A percentile compares a stretch with the other conserved stretches of the same genome.
phyloP scores from a whole-genome alignment of 148 eudicot species.

The Persicaria maculosa region DNA sequence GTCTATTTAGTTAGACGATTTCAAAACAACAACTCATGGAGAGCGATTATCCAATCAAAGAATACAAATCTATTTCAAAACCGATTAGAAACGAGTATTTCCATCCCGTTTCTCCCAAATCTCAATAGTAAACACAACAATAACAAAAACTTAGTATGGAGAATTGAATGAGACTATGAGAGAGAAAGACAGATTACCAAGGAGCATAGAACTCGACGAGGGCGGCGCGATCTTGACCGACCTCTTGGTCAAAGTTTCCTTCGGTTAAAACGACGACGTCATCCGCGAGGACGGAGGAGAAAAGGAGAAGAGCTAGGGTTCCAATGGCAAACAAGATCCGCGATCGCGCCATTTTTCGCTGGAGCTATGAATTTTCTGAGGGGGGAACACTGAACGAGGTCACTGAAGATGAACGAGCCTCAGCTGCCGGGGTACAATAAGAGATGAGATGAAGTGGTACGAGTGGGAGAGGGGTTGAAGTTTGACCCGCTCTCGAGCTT shows the following conservation, averaged over 20 bases:
- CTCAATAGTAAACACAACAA: not conserved
- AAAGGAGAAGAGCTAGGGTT: constrained; percentile 32
- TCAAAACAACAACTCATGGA: not conserved
- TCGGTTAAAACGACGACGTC: constrained; percentile 87
- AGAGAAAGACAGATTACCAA: constrained; percentile 36
- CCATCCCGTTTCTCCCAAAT: not conserved
- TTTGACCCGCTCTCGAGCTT: too few species aligned
- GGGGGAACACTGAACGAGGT: not conserved
- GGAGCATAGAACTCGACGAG: constrained; percentile 98
- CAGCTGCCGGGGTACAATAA: too few species aligned
- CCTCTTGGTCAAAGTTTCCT: constrained; percentile 83
- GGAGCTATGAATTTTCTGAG: not conserved
- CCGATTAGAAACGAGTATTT: not conserved
- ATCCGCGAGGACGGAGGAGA: constrained; percentile 42
- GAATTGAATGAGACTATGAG: not conserved
- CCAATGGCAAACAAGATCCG: constrained; percentile 34
- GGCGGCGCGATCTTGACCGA: constrained; percentile 90
- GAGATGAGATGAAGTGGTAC: too few species aligned
- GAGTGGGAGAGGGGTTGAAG: too few species aligned
- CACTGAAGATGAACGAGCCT: not conserved
- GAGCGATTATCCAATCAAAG: not conserved
- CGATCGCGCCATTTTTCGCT: constrained; percentile 24
- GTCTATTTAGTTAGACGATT: not conserved
- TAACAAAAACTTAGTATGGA: not conserved
- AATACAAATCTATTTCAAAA: not conserved